Evolutionary conservation across 495 filamentous ascomycete species (phyloP), one percentile per base, ranked within the genome.

Genomic region (Hypoxylon crocopeplum): DNA sequence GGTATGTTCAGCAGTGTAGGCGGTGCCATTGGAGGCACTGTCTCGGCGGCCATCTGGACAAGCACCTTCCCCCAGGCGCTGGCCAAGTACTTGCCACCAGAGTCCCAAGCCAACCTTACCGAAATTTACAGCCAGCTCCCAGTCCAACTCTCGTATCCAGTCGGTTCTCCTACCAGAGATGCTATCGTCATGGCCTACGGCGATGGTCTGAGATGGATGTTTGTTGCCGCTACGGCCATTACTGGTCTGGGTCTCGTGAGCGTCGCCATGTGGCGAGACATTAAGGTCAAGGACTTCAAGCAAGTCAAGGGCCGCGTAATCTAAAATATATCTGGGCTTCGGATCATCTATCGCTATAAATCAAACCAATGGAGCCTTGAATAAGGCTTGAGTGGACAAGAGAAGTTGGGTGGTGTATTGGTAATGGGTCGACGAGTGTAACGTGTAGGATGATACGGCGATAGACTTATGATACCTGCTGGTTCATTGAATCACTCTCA

Each of bases 1-100:
- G 71, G 74, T 46, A 77, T 92, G 62, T 85, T 88, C 59, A 74
- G 81, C 32, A 78, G 65, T 41, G 75, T 92, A 10, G 89, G 90
- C 13, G 87, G 82, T 32, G 83, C 84, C 3, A 80, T 90, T 50
- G 89, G 90, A 2, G 62, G 68, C 8, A 75, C 84, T 4, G 73
- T 93, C 13, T 79, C 84, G 5, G 77, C 76, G 0, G 88, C 86
- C 34, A 85, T 93, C 57, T 92, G 87, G 83, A 85, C 80, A 2
- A 77, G 80, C 56, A 77, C 80, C 22, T 84, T 90, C 66, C 82
- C 79, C 8, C 39, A 55, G 0, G 73, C 74, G 7, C 76, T 93
- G 8, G 47, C 59, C 22, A 39, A 75, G 25, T 76, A 83, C 54
- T 79, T 93, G 0, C 89, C 89, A 0, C 70, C 73, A 0, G 82